Conservation (phyloP, 306 rosid genomes). For the Casuarina cunninghamiana region DNA sequence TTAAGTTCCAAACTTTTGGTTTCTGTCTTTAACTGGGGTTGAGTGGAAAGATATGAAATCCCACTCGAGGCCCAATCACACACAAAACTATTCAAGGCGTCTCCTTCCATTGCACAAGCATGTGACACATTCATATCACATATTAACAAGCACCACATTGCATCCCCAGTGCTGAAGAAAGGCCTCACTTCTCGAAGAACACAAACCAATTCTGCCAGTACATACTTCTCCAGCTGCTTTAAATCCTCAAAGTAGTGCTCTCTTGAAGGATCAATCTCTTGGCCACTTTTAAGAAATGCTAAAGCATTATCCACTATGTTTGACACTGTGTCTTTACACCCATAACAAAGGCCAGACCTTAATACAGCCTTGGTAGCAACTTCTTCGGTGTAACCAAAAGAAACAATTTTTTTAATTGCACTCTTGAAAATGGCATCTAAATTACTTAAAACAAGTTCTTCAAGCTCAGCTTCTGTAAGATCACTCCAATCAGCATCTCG, state of each 20-base stretch:
- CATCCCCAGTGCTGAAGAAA: conserved; percentile 86
- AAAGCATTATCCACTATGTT: conserved; percentile 78
- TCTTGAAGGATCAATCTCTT: conserved; percentile 72
- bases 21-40: conserved; percentile 50
- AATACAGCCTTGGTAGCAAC: conserved; percentile 73
- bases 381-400: conserved; percentile 76
- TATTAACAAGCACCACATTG: conserved; percentile 89
- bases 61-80: conserved; percentile 42
- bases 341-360: conserved; percentile 83
- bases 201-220: conserved; percentile 85
- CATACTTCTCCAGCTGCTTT: conserved; percentile 78
- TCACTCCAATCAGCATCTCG: conserved; percentile 88
- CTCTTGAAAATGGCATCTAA: conserved; percentile 70
- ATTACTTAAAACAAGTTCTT: conserved; percentile 70
- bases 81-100: conserved; percentile 44
- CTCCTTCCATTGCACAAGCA: conserved; percentile 83
- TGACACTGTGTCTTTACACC: conserved; percentile 75
- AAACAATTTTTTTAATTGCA: conserved; percentile 68
- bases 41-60: conserved; percentile 39
- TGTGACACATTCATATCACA: conserved; percentile 86
- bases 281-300: conserved; percentile 69
- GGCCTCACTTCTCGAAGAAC: conserved; percentile 89
- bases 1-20: conserved; percentile 50
- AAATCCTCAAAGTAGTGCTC: conserved; percentile 78
- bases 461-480: conserved; percentile 73